phyloP scores from a whole-genome alignment of 2,329 filamentous ascomycete genomes.

The Ophiostoma populinum region DNA sequence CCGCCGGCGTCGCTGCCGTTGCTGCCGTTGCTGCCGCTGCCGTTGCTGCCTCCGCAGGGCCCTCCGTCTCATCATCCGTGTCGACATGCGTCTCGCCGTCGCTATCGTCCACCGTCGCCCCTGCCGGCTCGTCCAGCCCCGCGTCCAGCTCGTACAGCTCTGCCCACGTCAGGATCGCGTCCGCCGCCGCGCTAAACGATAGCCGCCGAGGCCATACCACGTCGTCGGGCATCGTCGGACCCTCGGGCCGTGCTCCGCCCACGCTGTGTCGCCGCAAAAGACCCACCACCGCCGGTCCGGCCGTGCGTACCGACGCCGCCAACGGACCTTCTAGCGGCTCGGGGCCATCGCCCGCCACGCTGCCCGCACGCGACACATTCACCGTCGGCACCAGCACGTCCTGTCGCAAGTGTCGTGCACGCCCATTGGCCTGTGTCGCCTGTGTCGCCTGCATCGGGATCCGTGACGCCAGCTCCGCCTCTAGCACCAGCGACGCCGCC shows the following conservation, averaged over 20 bases:
- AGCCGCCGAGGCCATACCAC: slow-evolving; percentile 49
- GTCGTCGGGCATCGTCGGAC: neutral
- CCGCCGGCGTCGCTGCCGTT: slow-evolving; percentile 1
- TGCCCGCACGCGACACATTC: slow-evolving; percentile 39
- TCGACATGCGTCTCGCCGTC: slow-evolving; percentile 4
- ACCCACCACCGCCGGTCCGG: slow-evolving; percentile 19
- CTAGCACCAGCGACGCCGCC: slow-evolving; percentile 1
- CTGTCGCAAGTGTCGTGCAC: slow-evolving; percentile 25
- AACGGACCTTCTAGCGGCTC: slow-evolving; percentile 35
- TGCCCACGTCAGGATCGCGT: slow-evolving; percentile 53
- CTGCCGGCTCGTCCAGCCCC: slow-evolving; percentile 1
- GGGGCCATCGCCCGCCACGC: slow-evolving; percentile 27
- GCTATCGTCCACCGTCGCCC: slow-evolving; percentile 9
- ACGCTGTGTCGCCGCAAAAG: slow-evolving; percentile 48
- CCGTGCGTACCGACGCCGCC: slow-evolving; percentile 28
- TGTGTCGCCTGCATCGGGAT: too few species aligned
- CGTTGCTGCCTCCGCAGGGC: slow-evolving; percentile 12
- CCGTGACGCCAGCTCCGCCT: slow-evolving; percentile 1
- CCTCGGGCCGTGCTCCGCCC: slow-evolving; percentile 16
- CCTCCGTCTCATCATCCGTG: neutral
- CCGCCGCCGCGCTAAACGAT: slow-evolving; percentile 60
- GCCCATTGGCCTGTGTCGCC: slow-evolving; percentile 2
- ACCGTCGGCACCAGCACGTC: slow-evolving; percentile 24
- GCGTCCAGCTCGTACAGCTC: slow-evolving; percentile 25
- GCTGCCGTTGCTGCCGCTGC: slow-evolving; percentile 12